Conservation (phyloP, 192 early-diverging fungal genomes). For the Entomortierella beljakovae region DNA sequence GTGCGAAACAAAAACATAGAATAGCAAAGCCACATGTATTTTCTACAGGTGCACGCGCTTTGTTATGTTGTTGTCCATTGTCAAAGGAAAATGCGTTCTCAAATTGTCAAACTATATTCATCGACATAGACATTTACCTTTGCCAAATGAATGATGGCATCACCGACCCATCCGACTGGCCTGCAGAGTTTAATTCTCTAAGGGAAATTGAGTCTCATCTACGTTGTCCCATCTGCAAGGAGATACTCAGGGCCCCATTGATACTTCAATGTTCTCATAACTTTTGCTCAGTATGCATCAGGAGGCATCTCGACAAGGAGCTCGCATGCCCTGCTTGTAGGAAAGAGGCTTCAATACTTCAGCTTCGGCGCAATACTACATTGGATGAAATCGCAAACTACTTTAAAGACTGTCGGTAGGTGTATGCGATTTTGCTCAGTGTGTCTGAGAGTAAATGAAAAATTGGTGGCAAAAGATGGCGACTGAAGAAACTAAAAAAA, state of each 20-base stretch:
- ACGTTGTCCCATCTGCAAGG: conserved; percentile 84
- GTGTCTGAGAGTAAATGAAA: no score
- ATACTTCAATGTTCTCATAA: conserved; percentile 76
- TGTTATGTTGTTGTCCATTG: background rate
- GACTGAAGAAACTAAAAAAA: no score
- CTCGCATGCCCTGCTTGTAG: conserved; percentile 77
- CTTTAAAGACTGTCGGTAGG: conserved; percentile 44
- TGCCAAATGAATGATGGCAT: conserved; percentile 52
- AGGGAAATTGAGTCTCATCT: conserved; percentile 73
- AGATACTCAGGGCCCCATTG: conserved; percentile 71
- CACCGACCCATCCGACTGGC: conserved; percentile 80
- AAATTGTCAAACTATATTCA: background rate
- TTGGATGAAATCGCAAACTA: conserved; percentile 44
- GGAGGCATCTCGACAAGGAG: conserved; percentile 68
- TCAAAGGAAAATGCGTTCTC: no score
- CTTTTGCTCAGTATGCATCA: conserved; percentile 83
- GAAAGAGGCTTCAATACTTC: conserved; percentile 35
- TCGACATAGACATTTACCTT: background rate
- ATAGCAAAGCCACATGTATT: conserved; percentile 1
- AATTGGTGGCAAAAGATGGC: conserved; percentile 41
- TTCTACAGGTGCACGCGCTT: background rate
- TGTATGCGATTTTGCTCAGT: no score
- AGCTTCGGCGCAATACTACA: conserved; percentile 33
- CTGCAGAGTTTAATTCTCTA: conserved; percentile 60
- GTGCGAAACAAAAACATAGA: background rate